Conservation (phyloP, 1,284 basidiomycete genomes). For the Microbotryomycetes sp. region DNA sequence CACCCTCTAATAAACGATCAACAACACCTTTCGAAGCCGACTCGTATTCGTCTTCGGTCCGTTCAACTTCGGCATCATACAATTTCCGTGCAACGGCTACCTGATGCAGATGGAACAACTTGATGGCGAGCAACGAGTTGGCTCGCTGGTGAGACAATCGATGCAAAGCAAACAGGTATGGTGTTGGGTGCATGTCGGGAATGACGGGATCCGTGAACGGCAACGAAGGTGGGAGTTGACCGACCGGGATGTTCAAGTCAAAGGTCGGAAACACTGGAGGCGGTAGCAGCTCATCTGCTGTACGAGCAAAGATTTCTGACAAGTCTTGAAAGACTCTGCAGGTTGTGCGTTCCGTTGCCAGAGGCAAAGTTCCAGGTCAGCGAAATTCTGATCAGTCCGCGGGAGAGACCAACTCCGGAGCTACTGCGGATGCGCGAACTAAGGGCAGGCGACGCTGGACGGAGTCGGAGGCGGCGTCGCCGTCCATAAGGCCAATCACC, state of each 20-base stretch:
- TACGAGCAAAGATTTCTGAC: slow-evolving; percentile 32
- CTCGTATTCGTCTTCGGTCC: slow-evolving; percentile 48
- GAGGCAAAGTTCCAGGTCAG: too few relatives aligned
- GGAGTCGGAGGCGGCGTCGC: too few relatives aligned
- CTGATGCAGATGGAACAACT: slow-evolving; percentile 47
- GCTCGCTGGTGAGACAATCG: slow-evolving; percentile 48
- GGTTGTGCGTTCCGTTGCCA: too few relatives aligned
- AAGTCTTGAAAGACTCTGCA: slow-evolving; percentile 35
- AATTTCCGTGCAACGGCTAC: slow-evolving; percentile 38
- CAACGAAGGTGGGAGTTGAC: slow-evolving; percentile 30
- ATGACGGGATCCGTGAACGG: slow-evolving; percentile 33
- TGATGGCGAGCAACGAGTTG: slow-evolving; percentile 45
- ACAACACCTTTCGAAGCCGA: slow-evolving; percentile 45
- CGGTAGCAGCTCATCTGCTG: slow-evolving; percentile 32
- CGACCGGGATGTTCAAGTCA: slow-evolving; percentile 29
- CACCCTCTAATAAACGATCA: slow-evolving; percentile 45
- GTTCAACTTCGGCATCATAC: slow-evolving; percentile 48
- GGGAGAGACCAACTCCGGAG: too few relatives aligned
- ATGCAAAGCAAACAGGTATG: slow-evolving; percentile 47
- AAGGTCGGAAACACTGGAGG: slow-evolving; percentile 31
- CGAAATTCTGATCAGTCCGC: too few relatives aligned
- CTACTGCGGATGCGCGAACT: too few relatives aligned
- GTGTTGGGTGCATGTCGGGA: slow-evolving; percentile 44
- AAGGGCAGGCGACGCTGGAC: too few relatives aligned
- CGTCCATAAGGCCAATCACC: too few relatives aligned